A percentile compares a stretch with the other conserved stretches of the same genome.
phyloP scores from a whole-genome alignment of 352 stramenopile species.

The Phytophthora citrophthora region DNA sequence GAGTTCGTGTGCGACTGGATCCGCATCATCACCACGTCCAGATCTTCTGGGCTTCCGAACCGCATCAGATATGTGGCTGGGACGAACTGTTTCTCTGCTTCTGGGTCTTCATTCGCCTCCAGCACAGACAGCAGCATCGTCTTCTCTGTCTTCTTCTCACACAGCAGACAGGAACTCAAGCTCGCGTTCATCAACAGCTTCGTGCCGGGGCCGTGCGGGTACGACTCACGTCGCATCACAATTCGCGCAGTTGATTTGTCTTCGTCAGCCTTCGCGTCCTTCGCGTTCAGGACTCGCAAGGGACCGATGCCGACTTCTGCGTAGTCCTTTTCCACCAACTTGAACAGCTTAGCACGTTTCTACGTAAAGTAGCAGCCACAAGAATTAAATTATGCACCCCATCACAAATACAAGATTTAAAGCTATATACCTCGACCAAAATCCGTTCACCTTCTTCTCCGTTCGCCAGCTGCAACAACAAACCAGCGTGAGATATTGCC shows the following conservation, averaged over 20 bases:
- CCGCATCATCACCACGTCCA: constrained; percentile 54
- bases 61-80: constrained; percentile 78
- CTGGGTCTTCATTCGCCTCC: constrained; percentile 45
- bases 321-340: constrained; percentile 78
- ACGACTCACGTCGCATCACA: constrained; percentile 85
- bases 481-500: constrained; percentile 2
- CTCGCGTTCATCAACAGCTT: constrained; percentile 81
- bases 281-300: constrained; percentile 64
- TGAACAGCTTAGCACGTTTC: constrained; percentile 85
- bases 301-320: constrained; percentile 79
- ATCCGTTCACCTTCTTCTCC: constrained; percentile 78
- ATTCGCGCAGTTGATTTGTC: constrained; percentile 60
- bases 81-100: constrained; percentile 55
- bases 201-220: constrained; percentile 69
- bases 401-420: background rate
- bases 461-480: constrained; percentile 54
- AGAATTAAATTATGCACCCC: background rate
- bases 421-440: constrained; percentile 58
- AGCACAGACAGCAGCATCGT: constrained; percentile 72
- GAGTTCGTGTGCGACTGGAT: constrained; percentile 51
- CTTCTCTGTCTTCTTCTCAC: constrained; percentile 81
- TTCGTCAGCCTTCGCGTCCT: constrained; percentile 43
- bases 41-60: constrained; percentile 64
- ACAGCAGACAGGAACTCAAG: constrained; percentile 66
- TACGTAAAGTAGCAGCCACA: constrained; percentile 21